These are phyloP conservation scores for Backusella tuberculispora DNA, from an alignment of 192 early-diverging fungal species.

Conservation along the genomic window DNA sequence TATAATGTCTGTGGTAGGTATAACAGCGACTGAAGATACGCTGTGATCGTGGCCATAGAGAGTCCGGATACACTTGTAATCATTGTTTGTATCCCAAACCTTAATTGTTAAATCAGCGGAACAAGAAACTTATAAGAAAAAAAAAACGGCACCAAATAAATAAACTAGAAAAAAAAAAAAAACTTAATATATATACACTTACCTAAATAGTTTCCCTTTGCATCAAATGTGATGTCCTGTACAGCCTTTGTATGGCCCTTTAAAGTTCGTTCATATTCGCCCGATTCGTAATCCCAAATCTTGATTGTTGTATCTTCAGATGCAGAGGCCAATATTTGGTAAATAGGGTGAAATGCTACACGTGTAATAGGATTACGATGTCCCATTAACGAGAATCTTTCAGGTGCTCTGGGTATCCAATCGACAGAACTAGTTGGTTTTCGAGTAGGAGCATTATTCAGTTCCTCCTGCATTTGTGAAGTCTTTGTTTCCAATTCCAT, in stretches of 20 bases:
- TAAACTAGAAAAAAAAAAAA: background rate
- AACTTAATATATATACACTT: conserved; percentile 11
- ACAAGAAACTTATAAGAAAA: conserved; percentile 66
- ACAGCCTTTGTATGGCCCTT: conserved; percentile 97
- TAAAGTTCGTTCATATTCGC: conserved; percentile 88
- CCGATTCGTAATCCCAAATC: conserved; percentile 94
- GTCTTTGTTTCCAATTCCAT: conserved; percentile 91
- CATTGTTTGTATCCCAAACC: conserved; percentile 86
- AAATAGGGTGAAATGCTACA: conserved; percentile 88
- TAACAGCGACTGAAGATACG: conserved; percentile 78
- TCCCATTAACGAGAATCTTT: conserved; percentile 69
- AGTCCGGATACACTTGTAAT: conserved; percentile 86
- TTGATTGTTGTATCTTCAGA: conserved; percentile 93
- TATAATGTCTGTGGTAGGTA: conserved; percentile 79
- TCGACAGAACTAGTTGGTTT: conserved; percentile 61
- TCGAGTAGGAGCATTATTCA: conserved; percentile 61
- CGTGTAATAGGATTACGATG: conserved; percentile 83
- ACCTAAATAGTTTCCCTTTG: conserved; percentile 83
- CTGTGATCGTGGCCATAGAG: conserved; percentile 93
- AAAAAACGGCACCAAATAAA: conserved; percentile 7
- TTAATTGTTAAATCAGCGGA: conserved; percentile 92
- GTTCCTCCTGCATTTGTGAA: conserved; percentile 75
- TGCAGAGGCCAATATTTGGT: conserved; percentile 79
- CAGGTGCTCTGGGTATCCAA: conserved; percentile 87
- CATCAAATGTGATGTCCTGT: conserved; percentile 85